Percentiles rank a stretch among this genome's conserved stretches.
These are phyloP conservation scores for Polytrichum commune DNA, from an alignment of 225 moss, liverwort and hornwort genomes.

Conservation along the genomic window DNA sequence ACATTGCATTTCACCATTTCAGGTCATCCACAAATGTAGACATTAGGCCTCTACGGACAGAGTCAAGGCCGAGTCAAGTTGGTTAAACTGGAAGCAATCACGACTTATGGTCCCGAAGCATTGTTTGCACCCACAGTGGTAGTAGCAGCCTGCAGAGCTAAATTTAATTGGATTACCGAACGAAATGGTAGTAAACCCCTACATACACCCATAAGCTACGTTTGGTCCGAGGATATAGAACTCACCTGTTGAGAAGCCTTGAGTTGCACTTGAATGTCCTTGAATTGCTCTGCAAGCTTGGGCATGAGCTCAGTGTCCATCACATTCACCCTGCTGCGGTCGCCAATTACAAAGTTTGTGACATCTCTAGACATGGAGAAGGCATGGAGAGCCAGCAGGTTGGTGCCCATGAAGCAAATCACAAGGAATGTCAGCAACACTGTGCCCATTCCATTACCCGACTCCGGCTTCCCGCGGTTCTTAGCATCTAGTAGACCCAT, in stretches of 20 bases:
- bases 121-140: too few relatives aligned
- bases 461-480: neutral
- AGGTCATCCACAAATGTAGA: too few relatives aligned
- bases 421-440: slow-evolving; percentile 4
- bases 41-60: too few relatives aligned
- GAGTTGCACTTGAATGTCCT: slow-evolving; percentile 1
- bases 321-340: neutral
- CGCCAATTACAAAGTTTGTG: slow-evolving; percentile 3
- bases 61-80: too few relatives aligned
- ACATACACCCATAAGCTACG: too few relatives aligned
- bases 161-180: too few relatives aligned
- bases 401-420: slow-evolving; percentile 11
- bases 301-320: slow-evolving; percentile 1
- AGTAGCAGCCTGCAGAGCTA: too few relatives aligned
- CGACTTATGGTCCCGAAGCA: too few relatives aligned
- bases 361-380: slow-evolving; percentile 14
- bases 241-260: slow-evolving; percentile 2
- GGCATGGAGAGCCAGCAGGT: slow-evolving; percentile 8
- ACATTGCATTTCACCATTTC: too few relatives aligned
- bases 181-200: too few relatives aligned
- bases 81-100: too few relatives aligned
- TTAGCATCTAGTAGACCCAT: slow-evolving; percentile 8
- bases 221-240: too few relatives aligned
- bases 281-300: neutral
- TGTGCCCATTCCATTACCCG: neutral